phyloP scores from a whole-genome alignment of 2,329 filamentous ascomycete species.

The Ploettnerulaceae sp. region DNA sequence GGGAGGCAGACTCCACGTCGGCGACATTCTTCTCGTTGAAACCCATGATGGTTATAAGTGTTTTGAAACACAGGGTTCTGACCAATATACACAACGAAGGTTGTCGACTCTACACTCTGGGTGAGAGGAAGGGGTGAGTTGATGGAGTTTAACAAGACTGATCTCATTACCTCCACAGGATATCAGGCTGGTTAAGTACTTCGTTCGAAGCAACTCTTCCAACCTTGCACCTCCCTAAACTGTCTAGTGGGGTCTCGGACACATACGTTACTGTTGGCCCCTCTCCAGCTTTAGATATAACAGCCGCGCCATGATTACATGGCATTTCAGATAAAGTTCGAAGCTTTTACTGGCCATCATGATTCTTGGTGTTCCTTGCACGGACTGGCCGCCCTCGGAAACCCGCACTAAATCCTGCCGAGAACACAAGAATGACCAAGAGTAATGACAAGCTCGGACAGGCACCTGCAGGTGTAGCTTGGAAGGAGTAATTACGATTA shows the following conservation, averaged over 20 bases:
- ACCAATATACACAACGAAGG: background rate
- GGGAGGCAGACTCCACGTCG: constrained; percentile 11
- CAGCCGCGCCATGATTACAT: constrained; percentile 1
- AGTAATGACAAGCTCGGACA: constrained; percentile 4
- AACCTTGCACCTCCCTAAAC: constrained; percentile 11
- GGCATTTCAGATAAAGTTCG: constrained; percentile 2
- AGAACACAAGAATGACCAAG: background rate
- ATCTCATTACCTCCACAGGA: background rate
- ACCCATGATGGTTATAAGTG: constrained; percentile 9
- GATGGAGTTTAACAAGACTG: constrained; percentile 12
- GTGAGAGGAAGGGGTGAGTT: constrained; percentile 18
- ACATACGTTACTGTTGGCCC: too few relatives aligned
- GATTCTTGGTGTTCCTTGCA: constrained; percentile 3
- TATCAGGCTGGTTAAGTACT: constrained; percentile 17
- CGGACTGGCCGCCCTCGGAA: constrained; percentile 13
- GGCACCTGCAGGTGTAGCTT: background rate
- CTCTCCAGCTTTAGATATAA: too few relatives aligned
- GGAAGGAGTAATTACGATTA: too few relatives aligned
- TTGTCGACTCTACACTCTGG: constrained; percentile 16
- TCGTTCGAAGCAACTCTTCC: background rate
- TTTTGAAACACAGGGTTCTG: background rate
- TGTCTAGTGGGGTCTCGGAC: constrained; percentile 15
- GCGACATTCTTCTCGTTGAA: constrained; percentile 15
- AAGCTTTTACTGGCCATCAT: constrained; percentile 4
- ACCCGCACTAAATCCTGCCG: background rate